These are phyloP conservation scores for Sarocladium oryzae DNA, from an alignment of 2,329 filamentous ascomycete species.

Conservation along the genomic window DNA sequence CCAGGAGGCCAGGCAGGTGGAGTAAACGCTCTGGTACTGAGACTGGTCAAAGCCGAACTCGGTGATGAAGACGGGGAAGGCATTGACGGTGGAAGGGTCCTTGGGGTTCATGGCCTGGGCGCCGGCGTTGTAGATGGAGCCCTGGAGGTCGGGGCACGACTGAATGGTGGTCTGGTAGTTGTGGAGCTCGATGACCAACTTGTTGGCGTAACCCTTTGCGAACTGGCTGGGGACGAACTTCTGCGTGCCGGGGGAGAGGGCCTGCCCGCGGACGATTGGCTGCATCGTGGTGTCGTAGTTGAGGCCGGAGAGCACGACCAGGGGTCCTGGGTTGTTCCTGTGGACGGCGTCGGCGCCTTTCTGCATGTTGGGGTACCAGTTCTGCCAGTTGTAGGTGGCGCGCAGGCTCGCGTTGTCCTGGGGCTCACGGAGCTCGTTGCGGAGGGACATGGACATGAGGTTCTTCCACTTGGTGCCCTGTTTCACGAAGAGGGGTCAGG, in stretches of 20 bases:
- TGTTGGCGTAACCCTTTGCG: constrained; percentile 37
- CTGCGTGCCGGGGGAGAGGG: constrained; percentile 38
- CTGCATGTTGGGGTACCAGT: constrained; percentile 46
- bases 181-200: constrained; percentile 55
- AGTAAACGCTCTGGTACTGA: constrained; percentile 42
- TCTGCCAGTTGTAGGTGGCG: constrained; percentile 46
- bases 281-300: constrained; percentile 49
- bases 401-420: constrained; percentile 23
- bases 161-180: constrained; percentile 49
- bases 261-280: constrained; percentile 41
- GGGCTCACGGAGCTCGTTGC: constrained; percentile 47
- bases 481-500: constrained; percentile 4
- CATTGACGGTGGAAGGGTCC: constrained; percentile 29
- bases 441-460: constrained; percentile 43
- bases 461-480: constrained; percentile 41
- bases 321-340: constrained; percentile 39
- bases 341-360: constrained; percentile 44
- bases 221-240: constrained; percentile 42
- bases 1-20: constrained; percentile 43
- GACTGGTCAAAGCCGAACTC: constrained; percentile 48
- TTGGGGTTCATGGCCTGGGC: constrained; percentile 43
- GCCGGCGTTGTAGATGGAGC: constrained; percentile 41
- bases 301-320: constrained; percentile 56
- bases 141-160: constrained; percentile 38
- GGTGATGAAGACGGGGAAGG: constrained; percentile 37